phyloP scores from a whole-genome alignment of 495 filamentous ascomycete species.

The Cenococcum geophilum region DNA sequence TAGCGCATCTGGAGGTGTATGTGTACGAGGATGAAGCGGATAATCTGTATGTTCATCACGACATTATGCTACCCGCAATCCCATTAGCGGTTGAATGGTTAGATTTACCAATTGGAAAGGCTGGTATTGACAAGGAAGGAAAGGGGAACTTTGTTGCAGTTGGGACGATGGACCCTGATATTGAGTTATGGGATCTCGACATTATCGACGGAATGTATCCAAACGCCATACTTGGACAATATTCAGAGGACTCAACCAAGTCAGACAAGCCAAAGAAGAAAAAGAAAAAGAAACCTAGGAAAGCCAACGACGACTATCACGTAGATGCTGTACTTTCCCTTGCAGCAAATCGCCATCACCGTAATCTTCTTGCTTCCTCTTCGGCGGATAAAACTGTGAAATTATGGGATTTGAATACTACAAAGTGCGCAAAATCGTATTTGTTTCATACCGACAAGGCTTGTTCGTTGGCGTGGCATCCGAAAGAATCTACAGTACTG shows the following conservation, averaged over 20 bases:
- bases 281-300: constrained; percentile 75
- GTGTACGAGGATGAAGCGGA: constrained; percentile 92
- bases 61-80: constrained; percentile 98
- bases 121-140: constrained; percentile 39
- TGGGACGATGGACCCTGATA: constrained; percentile 96
- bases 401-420: constrained; percentile 90
- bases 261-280: constrained; percentile 63
- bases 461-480: constrained; percentile 91
- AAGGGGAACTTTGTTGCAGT: constrained; percentile 84
- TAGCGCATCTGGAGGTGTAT: constrained; percentile 93
- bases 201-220: constrained; percentile 96
- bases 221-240: constrained; percentile 90
- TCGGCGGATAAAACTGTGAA: constrained; percentile 97
- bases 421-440: constrained; percentile 92
- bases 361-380: constrained; percentile 90
- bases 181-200: constrained; percentile 97
- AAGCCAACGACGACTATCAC: constrained; percentile 86
- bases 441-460: constrained; percentile 88
- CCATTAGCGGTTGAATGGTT: constrained; percentile 95
- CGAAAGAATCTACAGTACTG: constrained; percentile 74
- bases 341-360: constrained; percentile 82
- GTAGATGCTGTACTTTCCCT: constrained; percentile 89
- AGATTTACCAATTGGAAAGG: constrained; percentile 76
- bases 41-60: constrained; percentile 98
- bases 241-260: constrained; percentile 47